Evolutionary conservation across 257 asterid genomes (phyloP).

Genomic region (Penstemon davidsonii): DNA sequence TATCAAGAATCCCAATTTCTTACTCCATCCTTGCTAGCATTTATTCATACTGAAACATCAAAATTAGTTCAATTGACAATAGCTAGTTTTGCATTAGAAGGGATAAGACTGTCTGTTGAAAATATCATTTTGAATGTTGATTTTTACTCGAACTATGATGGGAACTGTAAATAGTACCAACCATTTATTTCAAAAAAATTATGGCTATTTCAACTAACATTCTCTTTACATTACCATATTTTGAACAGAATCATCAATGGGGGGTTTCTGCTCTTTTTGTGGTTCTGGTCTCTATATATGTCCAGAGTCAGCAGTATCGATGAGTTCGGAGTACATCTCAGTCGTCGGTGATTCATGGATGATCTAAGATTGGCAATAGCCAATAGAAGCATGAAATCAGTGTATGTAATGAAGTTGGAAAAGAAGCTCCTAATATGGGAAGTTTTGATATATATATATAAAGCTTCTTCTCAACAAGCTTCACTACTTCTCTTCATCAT

Average conservation of each 20-base stretch:
- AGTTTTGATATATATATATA: slow-evolving; percentile 56
- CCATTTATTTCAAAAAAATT: slow-evolving; percentile 10
- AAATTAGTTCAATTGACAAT: background rate
- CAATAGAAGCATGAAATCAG: slow-evolving; percentile 92
- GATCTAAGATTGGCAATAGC: slow-evolving; percentile 71
- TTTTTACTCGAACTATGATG: slow-evolving; percentile 32
- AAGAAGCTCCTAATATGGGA: slow-evolving; percentile 82
- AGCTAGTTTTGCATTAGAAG: slow-evolving; percentile 13
- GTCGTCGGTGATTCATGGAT: slow-evolving; percentile 81
- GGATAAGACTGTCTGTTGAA: slow-evolving; percentile 31
- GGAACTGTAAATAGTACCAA: slow-evolving; percentile 30
- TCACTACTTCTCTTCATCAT: background rate
- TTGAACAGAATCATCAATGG: slow-evolving; percentile 15
- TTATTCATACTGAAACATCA: background rate
- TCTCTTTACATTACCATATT: background rate
- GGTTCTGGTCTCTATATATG: slow-evolving; percentile 32
- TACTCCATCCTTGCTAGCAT: background rate
- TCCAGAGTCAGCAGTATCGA: slow-evolving; percentile 5
- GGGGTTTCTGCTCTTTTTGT: slow-evolving; percentile 25
- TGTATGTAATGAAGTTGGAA: slow-evolving; percentile 91
- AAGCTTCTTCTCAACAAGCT: slow-evolving; percentile 44
- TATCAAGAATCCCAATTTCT: slow-evolving; percentile 37
- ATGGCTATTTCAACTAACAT: background rate
- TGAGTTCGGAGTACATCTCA: slow-evolving; percentile 37
- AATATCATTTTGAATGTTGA: slow-evolving; percentile 25